A percentile compares a stretch with the other conserved stretches of the same genome.
phyloP scores from a whole-genome alignment of 768 basidiomycete species.

The Mycena venus region DNA sequence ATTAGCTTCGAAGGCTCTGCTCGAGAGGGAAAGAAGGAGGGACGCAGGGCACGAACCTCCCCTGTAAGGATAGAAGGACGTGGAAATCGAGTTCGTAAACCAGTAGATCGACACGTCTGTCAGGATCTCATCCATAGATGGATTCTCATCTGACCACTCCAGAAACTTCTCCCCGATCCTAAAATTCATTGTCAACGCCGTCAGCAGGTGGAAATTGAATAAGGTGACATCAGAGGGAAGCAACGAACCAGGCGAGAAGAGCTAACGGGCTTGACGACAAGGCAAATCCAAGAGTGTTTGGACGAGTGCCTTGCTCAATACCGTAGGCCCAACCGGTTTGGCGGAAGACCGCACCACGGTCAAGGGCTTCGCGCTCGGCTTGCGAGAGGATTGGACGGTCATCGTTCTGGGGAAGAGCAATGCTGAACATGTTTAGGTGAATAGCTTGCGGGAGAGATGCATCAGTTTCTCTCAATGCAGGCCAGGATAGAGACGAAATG shows the following conservation, averaged over 20 bases:
- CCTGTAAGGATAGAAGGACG: conserved; percentile 22
- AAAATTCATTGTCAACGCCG: conserved; percentile 12
- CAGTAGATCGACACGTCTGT: conserved; percentile 22
- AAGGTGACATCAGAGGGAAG: conserved; percentile 16
- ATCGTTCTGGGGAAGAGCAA: conserved; percentile 9
- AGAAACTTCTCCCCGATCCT: conserved; percentile 22
- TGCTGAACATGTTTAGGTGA: conserved; percentile 17
- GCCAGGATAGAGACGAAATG: conserved; percentile 1
- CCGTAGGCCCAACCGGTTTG: conserved; percentile 22
- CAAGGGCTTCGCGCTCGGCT: conserved; percentile 22
- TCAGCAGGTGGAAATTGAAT: conserved; percentile 17
- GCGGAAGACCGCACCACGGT: conserved; percentile 10
- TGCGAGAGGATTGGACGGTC: conserved; percentile 20
- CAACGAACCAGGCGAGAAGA: conserved; percentile 19
- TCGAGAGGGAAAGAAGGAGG: background rate
- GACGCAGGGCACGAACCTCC: conserved; percentile 12
- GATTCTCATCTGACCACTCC: conserved; percentile 21
- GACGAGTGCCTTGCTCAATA: conserved; percentile 20
- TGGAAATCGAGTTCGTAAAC: conserved; percentile 22
- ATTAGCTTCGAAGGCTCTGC: conserved; percentile 13
- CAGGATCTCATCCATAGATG: conserved; percentile 22
- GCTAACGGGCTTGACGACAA: conserved; percentile 23
- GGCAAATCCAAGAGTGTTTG: conserved; percentile 23
- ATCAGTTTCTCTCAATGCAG: conserved; percentile 9
- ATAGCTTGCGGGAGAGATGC: conserved; percentile 15